Evolutionary conservation across 768 basidiomycete species (phyloP).

Genomic region (Podaxis sp.): DNA sequence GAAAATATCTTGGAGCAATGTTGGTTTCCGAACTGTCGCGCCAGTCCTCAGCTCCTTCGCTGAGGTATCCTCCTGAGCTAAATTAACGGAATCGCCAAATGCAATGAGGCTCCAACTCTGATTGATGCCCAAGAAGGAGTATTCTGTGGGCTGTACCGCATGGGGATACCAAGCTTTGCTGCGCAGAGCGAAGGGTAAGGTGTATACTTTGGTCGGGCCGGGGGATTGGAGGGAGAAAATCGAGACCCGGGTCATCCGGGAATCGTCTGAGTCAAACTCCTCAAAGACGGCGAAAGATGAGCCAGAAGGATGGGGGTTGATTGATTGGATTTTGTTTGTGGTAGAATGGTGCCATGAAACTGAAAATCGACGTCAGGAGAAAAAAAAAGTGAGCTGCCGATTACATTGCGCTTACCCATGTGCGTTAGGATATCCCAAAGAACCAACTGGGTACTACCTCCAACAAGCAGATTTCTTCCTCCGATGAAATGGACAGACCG

Average conservation of each 20-base stretch:
- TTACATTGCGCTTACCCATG: constrained; percentile 45
- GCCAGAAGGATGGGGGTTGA: constrained; percentile 57
- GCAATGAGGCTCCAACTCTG: constrained; percentile 62
- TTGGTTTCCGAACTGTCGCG: constrained; percentile 35
- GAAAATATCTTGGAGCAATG: constrained; percentile 90
- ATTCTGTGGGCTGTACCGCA: not conserved
- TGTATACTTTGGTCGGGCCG: constrained; percentile 39
- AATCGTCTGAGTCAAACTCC: constrained; percentile 24
- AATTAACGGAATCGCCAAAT: constrained; percentile 58
- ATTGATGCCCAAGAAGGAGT: constrained; percentile 58
- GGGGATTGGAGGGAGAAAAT: constrained; percentile 50
- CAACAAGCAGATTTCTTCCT: constrained; percentile 62
- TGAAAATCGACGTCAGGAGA: constrained; percentile 27
- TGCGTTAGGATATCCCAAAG: constrained; percentile 74
- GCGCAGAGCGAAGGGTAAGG: constrained; percentile 65
- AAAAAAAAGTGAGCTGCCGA: not conserved
- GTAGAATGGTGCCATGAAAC: constrained; percentile 60
- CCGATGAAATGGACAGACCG: constrained; percentile 67
- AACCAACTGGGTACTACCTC: constrained; percentile 47
- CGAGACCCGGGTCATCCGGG: constrained; percentile 38
- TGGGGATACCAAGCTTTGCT: constrained; percentile 40
- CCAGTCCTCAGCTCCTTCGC: constrained; percentile 36
- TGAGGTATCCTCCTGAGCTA: constrained; percentile 41
- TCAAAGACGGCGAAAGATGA: constrained; percentile 64
- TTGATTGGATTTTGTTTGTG: constrained; percentile 34